Base-by-base conservation (phyloP, 2,329 filamentous ascomycete species). In the Fusarium xyrophilum region DNA sequence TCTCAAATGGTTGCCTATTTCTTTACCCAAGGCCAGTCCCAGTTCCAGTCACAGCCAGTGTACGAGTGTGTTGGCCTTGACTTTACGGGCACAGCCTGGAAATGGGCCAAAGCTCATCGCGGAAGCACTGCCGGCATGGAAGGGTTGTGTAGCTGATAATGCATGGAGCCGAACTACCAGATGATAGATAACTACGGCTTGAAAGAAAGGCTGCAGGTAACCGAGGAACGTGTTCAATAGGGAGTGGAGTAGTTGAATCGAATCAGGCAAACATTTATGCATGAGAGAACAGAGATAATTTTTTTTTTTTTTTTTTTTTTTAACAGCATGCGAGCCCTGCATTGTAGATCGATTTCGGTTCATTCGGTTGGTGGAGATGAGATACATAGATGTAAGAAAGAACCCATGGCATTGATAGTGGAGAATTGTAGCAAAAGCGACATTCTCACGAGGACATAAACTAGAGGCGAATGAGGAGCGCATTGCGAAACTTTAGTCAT, bases 381-480 rank as follows among this genome's bases (percentile, higher is more conserved):
- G 27, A 28, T 43, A 25, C 23, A 25, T 4, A 17, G 27, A 23
- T 43, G 46, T n/a, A 19, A 27, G 32, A 13, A 62, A 53, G 30
- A 13, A 30, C 8, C n/a, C 17, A 30, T 30, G 35, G 55, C 17
- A 30, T 30, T 38, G 59, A 47, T 39, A 50, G 32, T 38, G 38
- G 17, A 40, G 40, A 56, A 44, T 36, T n/a, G 30, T 13, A 25
- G 46, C 46, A 46, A 25, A 39, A 38, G 32, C 46, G 48, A 38
- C 32, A 14, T 27, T 36, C 59, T 69, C 53, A 61, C 59, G 44
- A 57, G 64, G 50, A 56, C 59, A 32, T 14, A 39, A 47, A 53
- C 69, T 68, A 70, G 47, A 60, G 40, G 65, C 54, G 38, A 63
- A 66, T 56, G 35, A 55, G 65, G 67, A 63, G 54, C 38, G 27